Evolutionary conservation across 805 yeast species (phyloP), one percentile per base, ranked within the genome.

Genomic region (Crinitomyces ghanaensis): DNA sequence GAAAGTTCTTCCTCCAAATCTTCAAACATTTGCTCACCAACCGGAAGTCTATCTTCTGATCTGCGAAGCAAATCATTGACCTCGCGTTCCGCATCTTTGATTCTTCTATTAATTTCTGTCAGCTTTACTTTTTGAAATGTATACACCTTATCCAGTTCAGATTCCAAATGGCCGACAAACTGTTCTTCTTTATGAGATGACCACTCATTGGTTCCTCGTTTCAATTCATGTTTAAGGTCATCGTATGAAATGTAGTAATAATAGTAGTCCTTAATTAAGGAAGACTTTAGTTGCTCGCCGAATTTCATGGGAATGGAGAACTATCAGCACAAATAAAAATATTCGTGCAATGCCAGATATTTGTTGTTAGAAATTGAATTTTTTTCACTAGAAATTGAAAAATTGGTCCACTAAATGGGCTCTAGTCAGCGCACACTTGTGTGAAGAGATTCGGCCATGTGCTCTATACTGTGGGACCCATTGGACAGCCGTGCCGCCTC

Each of bases 291-390:
- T 50, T 84, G 93, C 57, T 86, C 95, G 20, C 98, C 98, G 51
- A 91, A 91, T 69, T 86, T 88, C 96, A 91, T 91, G 5, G 36
- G n/a, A n/a, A n/a, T n/a, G n/a, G n/a, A n/a, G n/a, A n/a, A n/a
- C n/a, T n/a, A n/a, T n/a, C n/a, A n/a, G n/a, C n/a, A n/a, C n/a
- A n/a, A n/a, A n/a, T n/a, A n/a, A n/a, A n/a, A n/a, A n/a, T n/a
- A n/a, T n/a, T n/a, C n/a, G n/a, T n/a, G n/a, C n/a, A n/a, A n/a
- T n/a, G n/a, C n/a, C n/a, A n/a, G n/a, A n/a, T n/a, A n/a, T n/a
- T n/a, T n/a, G n/a, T n/a, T n/a, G n/a, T n/a, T n/a, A n/a, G n/a
- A n/a, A n/a, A n/a, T n/a, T n/a, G n/a, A n/a, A n/a, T n/a, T n/a
- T n/a, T n/a, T n/a, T n/a, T n/a, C n/a, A n/a, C n/a, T n/a, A n/a